Evolutionary conservation across 106 monocot genomes (phyloP).

Genomic region (Allium cepa): DNA sequence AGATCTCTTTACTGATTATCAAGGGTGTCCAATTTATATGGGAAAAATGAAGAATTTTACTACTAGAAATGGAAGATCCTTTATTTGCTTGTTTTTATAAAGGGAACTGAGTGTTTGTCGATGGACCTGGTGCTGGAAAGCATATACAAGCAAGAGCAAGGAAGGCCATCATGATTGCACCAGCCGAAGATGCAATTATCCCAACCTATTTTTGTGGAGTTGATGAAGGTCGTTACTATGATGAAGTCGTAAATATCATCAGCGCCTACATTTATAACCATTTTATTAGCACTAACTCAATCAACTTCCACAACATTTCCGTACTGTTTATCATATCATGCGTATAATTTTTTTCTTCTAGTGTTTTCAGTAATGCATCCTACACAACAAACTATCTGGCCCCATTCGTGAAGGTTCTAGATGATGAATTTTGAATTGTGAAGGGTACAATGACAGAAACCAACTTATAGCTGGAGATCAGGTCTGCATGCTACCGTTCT

Average conservation of each 20-base stretch:
- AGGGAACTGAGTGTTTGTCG: conserved; percentile 99
- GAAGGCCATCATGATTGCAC: conserved; percentile 96
- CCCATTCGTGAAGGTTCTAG: conserved; percentile 92
- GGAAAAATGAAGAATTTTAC: too few species aligned
- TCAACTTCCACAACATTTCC: not conserved
- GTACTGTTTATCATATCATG: not conserved
- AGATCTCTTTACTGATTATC: too few species aligned
- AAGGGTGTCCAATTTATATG: too few species aligned
- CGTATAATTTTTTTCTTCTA: not conserved
- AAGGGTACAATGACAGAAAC: conserved; percentile 99
- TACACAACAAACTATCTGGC: conserved; percentile 97
- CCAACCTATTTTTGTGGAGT: conserved; percentile 86
- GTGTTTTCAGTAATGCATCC: conserved; percentile 73
- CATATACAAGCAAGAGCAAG: conserved; percentile 93
- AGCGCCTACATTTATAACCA: conserved; percentile 21
- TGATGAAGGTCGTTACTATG: conserved; percentile 77
- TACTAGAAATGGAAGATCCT: too few species aligned
- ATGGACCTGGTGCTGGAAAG: conserved; percentile 94
- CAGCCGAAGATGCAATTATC: conserved; percentile 77
- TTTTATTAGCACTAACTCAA: too few species aligned
- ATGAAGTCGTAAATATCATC: conserved; percentile 75
- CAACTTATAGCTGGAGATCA: conserved; percentile 96
- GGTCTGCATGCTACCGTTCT: conserved; percentile 15
- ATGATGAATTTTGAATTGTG: conserved; percentile 94
- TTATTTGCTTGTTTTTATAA: not conserved